phyloP scores from a whole-genome alignment of 208 protist species.

The Trypanosoma avium region DNA sequence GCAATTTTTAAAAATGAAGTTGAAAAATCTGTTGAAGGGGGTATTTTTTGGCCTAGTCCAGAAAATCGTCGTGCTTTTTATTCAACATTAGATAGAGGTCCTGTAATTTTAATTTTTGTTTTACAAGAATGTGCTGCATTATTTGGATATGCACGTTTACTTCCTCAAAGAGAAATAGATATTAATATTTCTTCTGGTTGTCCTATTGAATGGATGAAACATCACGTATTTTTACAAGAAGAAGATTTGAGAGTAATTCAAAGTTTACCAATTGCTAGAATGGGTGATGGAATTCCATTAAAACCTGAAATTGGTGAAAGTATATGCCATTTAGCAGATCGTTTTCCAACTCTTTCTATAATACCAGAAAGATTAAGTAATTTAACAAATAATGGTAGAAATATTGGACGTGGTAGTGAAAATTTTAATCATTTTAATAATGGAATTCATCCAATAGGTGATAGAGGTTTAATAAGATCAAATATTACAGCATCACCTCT shows the following conservation, averaged over 20 bases:
- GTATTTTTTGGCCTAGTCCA: slow-evolving; percentile 44
- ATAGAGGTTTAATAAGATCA: not conserved
- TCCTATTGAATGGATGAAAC: slow-evolving; percentile 62
- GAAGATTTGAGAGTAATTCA: slow-evolving; percentile 25
- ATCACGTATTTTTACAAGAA: slow-evolving; percentile 50
- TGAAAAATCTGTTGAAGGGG: slow-evolving; percentile 43
- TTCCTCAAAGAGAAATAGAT: slow-evolving; percentile 24
- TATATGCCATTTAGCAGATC: slow-evolving; percentile 49
- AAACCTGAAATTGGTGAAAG: slow-evolving; percentile 56
- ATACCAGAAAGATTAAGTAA: slow-evolving; percentile 10
- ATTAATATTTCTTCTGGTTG: slow-evolving; percentile 19
- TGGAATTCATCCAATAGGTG: slow-evolving; percentile 5
- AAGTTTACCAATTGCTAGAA: slow-evolving; percentile 43
- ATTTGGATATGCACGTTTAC: slow-evolving; percentile 59
- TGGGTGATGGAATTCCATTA: slow-evolving; percentile 55
- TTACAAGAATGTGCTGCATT: slow-evolving; percentile 36
- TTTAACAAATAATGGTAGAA: slow-evolving; percentile 6
- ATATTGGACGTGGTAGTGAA: slow-evolving; percentile 6
- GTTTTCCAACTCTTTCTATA: not conserved
- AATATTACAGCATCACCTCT: not conserved
- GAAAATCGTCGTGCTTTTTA: slow-evolving; percentile 44
- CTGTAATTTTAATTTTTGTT: slow-evolving; percentile 50
- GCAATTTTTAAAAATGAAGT: slow-evolving; percentile 47
- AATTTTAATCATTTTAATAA: not conserved
- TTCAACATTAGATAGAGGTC: slow-evolving; percentile 32